Percentiles rank a stretch among this genome's conserved stretches.
These are phyloP conservation scores for Leccinum incarnatum DNA, from an alignment of 768 basidiomycete species.

Conservation along the genomic window DNA sequence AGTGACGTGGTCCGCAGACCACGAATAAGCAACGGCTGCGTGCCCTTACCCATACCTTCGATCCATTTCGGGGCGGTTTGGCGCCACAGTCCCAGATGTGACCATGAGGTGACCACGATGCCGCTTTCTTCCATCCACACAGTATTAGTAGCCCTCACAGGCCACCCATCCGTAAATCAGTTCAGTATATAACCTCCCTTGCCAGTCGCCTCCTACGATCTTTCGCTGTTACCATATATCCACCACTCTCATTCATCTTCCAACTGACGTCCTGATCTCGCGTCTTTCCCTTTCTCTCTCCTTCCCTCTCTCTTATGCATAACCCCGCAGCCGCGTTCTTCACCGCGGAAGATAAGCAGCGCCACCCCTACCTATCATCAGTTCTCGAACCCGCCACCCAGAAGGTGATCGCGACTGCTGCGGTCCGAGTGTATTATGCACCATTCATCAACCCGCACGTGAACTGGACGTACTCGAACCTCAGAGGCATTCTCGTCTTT, in stretches of 20 bases:
- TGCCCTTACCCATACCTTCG: slow-evolving; percentile 29
- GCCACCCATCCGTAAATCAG: slow-evolving; percentile 25
- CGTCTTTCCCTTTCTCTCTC: neutral
- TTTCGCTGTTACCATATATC: slow-evolving; percentile 14
- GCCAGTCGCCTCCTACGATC: slow-evolving; percentile 13
- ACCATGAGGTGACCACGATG: slow-evolving; percentile 36
- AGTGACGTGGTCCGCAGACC: slow-evolving; percentile 9
- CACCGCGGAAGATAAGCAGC: slow-evolving; percentile 38
- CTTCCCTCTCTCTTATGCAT: slow-evolving; percentile 25
- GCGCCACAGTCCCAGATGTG: slow-evolving; percentile 31
- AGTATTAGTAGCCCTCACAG: slow-evolving; percentile 17
- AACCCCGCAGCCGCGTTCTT: slow-evolving; percentile 32
- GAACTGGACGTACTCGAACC: slow-evolving; percentile 60
- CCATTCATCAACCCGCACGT: slow-evolving; percentile 44
- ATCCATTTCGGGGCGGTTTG: slow-evolving; percentile 29
- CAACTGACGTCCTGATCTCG: slow-evolving; percentile 2
- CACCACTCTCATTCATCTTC: slow-evolving; percentile 19
- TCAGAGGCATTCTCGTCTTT: slow-evolving; percentile 61
- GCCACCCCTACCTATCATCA: slow-evolving; percentile 38
- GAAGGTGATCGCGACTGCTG: slow-evolving; percentile 50
- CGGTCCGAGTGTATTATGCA: slow-evolving; percentile 61
- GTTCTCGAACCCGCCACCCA: slow-evolving; percentile 40
- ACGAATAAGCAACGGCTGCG: slow-evolving; percentile 18
- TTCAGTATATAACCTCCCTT: slow-evolving; percentile 31
- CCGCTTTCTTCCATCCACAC: slow-evolving; percentile 29